Conservation (phyloP, 2,329 filamentous ascomycete species). For the Diaporthe destruens region DNA sequence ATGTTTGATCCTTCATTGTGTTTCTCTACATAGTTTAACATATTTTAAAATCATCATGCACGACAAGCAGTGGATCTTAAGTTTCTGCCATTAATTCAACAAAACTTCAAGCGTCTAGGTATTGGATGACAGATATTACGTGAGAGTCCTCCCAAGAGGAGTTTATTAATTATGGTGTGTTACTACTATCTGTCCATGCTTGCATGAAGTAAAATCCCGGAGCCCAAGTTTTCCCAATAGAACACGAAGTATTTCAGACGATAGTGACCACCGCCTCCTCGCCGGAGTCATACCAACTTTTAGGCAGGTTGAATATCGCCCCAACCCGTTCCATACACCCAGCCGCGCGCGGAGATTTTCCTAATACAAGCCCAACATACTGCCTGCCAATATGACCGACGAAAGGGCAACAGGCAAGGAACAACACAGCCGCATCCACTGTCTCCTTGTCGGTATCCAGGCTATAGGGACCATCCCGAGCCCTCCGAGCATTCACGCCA, state of each 20-base stretch:
- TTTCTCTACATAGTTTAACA: no score
- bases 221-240: no score
- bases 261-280: slow-evolving; percentile 19
- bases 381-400: slow-evolving; percentile 12
- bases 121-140: no score
- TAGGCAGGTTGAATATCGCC: slow-evolving; percentile 9
- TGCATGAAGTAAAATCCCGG: no score
- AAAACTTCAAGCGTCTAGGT: no score
- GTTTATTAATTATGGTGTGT: no score
- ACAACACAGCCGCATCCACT: slow-evolving; percentile 4
- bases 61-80: no score
- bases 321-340: slow-evolving; percentile 13
- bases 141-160: no score
- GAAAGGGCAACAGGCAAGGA: slow-evolving; percentile 1
- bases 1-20: no score
- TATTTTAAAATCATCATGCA: no score
- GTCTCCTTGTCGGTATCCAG: slow-evolving; percentile 3
- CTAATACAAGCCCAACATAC: slow-evolving; percentile 4
- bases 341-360: slow-evolving; percentile 1
- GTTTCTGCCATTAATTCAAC: no score
- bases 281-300: slow-evolving; percentile 6
- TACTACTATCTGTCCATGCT: no score
- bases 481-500: neutral
- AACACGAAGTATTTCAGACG: neutral
- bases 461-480: neutral